These are phyloP conservation scores for Hyaloscypha variabilis DNA, from an alignment of 495 filamentous ascomycete genomes.

Conservation along the genomic window DNA sequence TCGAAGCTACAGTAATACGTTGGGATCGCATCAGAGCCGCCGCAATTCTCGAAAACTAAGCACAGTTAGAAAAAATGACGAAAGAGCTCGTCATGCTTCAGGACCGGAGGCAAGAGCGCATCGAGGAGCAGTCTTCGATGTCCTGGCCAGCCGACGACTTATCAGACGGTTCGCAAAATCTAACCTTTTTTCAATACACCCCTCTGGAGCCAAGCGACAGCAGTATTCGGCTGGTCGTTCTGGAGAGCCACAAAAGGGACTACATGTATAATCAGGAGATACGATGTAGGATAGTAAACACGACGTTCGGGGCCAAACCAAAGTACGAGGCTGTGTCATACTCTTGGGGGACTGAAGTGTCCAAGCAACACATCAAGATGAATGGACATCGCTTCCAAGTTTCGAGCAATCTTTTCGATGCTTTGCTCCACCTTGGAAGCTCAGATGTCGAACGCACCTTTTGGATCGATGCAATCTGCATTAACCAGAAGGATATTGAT, in stretches of 20 bases:
- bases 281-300: too few relatives aligned
- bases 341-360: not conserved
- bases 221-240: not conserved
- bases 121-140: too few relatives aligned
- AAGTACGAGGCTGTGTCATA: slow-evolving; percentile 31
- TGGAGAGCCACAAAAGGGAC: not conserved
- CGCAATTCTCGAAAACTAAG: too few relatives aligned
- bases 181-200: not conserved
- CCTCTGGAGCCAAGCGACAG: not conserved
- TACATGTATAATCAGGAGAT: too few relatives aligned
- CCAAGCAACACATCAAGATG: not conserved
- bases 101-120: too few relatives aligned
- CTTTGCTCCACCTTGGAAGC: slow-evolving; percentile 7
- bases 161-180: too few relatives aligned
- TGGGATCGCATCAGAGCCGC: too few relatives aligned
- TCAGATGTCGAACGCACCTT: slow-evolving; percentile 9
- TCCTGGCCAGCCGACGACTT: too few relatives aligned
- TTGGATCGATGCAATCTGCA: slow-evolving; percentile 11
- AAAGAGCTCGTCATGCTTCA: too few relatives aligned
- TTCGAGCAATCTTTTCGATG: slow-evolving; percentile 7
- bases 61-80: too few relatives aligned
- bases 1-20: too few relatives aligned
- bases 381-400: not conserved
- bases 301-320: not conserved
- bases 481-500: slow-evolving; percentile 9